A percentile compares a stretch with the other conserved stretches of the same genome.
Evolutionary conservation across 768 basidiomycete species (phyloP).

Genomic region (Hygrophorus pudorinus): DNA sequence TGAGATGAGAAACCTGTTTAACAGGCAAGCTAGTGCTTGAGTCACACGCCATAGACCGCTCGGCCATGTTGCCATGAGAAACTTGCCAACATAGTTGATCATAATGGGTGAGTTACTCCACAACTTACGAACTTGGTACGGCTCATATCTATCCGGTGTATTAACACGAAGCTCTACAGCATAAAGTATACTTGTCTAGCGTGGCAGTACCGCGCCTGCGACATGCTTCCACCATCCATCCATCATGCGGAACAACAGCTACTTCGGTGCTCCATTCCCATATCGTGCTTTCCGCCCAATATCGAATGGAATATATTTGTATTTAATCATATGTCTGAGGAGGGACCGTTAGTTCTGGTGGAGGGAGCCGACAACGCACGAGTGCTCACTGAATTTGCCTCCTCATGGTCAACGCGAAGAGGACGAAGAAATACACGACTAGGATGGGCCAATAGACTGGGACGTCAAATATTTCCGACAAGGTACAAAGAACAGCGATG

Average conservation of each 20-base stretch:
- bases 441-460: slow-evolving; percentile 99
- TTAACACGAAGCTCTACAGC: no score
- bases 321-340: slow-evolving; percentile 98
- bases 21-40: slow-evolving; percentile 23
- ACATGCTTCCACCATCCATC: no score
- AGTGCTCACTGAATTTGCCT: slow-evolving; percentile 81
- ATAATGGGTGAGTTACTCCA: no score
- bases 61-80: slow-evolving; percentile 15
- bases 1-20: slow-evolving; percentile 24
- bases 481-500: slow-evolving; percentile 69
- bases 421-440: slow-evolving; percentile 90
- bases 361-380: slow-evolving; percentile 1
- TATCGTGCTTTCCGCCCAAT: slow-evolving; percentile 90
- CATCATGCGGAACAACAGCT: no score
- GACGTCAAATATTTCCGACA: slow-evolving; percentile 83
- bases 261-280: slow-evolving; percentile 23
- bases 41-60: slow-evolving; percentile 16
- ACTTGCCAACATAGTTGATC: neutral
- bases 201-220: no score
- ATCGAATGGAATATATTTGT: slow-evolving; percentile 94
- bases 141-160: no score
- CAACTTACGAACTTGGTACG: no score
- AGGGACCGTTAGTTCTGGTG: neutral
- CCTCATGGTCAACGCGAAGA: slow-evolving; percentile 93
- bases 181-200: no score